Conservation (phyloP, 2,329 filamentous ascomycete genomes). For the Trichoderma breve region DNA sequence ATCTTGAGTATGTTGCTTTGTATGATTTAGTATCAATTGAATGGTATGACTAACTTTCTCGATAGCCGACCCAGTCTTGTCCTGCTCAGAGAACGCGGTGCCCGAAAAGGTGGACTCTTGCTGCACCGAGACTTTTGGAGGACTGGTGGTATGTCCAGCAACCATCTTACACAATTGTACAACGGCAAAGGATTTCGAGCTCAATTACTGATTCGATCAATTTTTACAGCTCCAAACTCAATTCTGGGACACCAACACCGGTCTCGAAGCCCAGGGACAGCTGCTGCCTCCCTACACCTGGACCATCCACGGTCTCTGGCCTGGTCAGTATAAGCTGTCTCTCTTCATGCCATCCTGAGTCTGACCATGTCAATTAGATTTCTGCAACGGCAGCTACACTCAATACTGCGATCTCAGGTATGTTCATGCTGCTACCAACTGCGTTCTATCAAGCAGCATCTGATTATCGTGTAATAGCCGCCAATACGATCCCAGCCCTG, state of each 20-base stretch:
- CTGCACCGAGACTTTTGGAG: slow-evolving; percentile 64
- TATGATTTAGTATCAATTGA: neutral
- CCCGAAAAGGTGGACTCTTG: slow-evolving; percentile 55
- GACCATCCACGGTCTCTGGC: slow-evolving; percentile 62
- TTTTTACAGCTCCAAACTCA: slow-evolving; percentile 52
- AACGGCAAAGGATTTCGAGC: neutral
- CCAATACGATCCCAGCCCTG: slow-evolving; percentile 61
- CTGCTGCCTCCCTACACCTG: slow-evolving; percentile 56
- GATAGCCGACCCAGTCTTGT: slow-evolving; percentile 36
- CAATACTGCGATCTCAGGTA: slow-evolving; percentile 63
- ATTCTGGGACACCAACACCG: slow-evolving; percentile 65
- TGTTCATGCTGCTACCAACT: neutral
- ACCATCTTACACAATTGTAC: too few relatives aligned
- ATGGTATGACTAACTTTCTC: neutral
- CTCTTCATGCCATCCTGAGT: neutral
- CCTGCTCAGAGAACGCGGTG: slow-evolving; percentile 47
- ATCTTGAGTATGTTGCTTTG: slow-evolving; percentile 39
- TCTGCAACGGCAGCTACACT: slow-evolving; percentile 55
- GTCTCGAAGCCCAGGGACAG: slow-evolving; percentile 56
- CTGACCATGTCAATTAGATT: slow-evolving; percentile 33
- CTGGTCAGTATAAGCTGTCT: slow-evolving; percentile 30
- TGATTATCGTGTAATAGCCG: slow-evolving; percentile 35
- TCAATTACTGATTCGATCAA: neutral
- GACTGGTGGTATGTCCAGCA: slow-evolving; percentile 45
- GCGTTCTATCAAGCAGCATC: neutral